Base-by-base conservation (phyloP, 805 yeast species). In the Candida boleticola region DNA sequence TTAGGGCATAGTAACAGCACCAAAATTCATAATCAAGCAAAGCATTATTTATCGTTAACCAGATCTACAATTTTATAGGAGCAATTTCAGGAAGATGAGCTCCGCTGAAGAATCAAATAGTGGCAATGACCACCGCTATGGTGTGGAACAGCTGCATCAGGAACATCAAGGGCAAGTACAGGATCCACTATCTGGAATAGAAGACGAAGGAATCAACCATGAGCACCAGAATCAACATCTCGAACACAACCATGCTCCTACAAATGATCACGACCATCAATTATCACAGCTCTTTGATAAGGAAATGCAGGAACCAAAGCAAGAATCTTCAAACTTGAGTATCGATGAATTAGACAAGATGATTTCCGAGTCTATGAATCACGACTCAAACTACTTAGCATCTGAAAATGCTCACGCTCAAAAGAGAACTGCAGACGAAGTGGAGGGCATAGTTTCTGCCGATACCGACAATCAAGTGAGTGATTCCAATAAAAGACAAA, bases 321-420 rank as follows among this genome's bases (percentile, higher is more conserved):
- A 31, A 20, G 41, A 30, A 16, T 17, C 35, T 16, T 23, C 27
- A 7, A 42, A 37, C 34, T 23, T 33, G 41, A 40, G 30, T 22
- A 30, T 20, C 17, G 43, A 47, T 33, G 58, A 53, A 21, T 47
- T 53, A 13, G 52, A 53, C 43, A 49, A 49, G 40, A 50, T 52
- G 50, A 35, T 53, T 16, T 49, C 56, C 20, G 55, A 50, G 36
- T 49, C 55, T 6, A 50, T 52, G 17, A 40, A 29, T 10, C 36
- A 38, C 9, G 32, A 26, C 32, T 11, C 32, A 16, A 37, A 37
- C 18, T 25, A 33, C 18, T 32, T 40, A 14, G 29, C 22, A 4
- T 17, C 17, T 16, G 22, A 22, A 2, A 22, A 33, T 3, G n/a
- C n/a, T n/a, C n/a, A n/a, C n/a, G n/a, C 17, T 7, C 42, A 42